These are phyloP conservation scores for Ephemerocybe angulata DNA, from an alignment of 768 basidiomycete genomes.

Conservation along the genomic window DNA sequence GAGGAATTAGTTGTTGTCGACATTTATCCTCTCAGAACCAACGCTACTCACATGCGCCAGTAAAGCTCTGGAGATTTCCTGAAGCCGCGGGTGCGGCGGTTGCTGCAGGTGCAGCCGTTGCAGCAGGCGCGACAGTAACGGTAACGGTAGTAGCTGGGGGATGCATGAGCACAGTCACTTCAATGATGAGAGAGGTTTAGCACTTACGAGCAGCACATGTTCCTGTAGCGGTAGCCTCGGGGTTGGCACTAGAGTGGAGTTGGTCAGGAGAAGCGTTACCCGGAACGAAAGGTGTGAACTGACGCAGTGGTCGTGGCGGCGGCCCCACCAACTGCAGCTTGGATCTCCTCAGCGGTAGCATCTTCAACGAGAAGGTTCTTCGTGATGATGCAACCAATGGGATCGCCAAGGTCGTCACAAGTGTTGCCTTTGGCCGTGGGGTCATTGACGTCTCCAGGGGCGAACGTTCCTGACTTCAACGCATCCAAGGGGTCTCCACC, in stretches of 20 bases:
- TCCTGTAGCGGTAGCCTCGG: not conserved
- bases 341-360: slow-evolving; percentile 55
- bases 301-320: slow-evolving; percentile 10
- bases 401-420: slow-evolving; percentile 51
- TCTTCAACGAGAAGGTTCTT: slow-evolving; percentile 55
- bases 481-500: slow-evolving; percentile 59
- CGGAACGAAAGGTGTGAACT: too few species aligned
- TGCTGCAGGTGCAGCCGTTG: slow-evolving; percentile 10
- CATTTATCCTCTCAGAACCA: too few species aligned
- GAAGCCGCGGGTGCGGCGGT: slow-evolving; percentile 4
- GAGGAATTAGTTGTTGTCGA: not conserved
- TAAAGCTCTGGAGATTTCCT: slow-evolving; percentile 50
- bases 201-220: not conserved
- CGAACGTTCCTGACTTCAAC: slow-evolving; percentile 59
- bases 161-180: not conserved
- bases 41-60: slow-evolving; percentile 39
- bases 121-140: slow-evolving; percentile 18
- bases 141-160: slow-evolving; percentile 18
- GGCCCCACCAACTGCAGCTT: slow-evolving; percentile 42
- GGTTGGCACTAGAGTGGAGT: too few species aligned
- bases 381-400: slow-evolving; percentile 59
- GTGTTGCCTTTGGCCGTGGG: slow-evolving; percentile 51
- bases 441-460: slow-evolving; percentile 51
- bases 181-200: not conserved
- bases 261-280: too few species aligned